Conservation (phyloP, 2,329 filamentous ascomycete genomes). For the Aspergillus sojae region DNA sequence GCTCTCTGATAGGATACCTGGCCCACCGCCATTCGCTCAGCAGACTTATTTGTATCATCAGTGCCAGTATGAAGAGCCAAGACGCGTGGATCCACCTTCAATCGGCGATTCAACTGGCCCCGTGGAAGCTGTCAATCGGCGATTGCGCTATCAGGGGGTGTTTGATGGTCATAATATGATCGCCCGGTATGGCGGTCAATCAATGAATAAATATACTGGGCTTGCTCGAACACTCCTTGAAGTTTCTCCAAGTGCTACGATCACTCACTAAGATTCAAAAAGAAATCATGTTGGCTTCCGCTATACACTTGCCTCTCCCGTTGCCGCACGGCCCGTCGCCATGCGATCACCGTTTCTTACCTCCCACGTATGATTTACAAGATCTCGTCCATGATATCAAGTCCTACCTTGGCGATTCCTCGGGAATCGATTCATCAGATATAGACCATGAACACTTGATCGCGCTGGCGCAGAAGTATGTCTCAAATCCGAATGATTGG, state of each 20-base stretch:
- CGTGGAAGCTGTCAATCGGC: not conserved
- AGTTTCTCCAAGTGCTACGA: not conserved
- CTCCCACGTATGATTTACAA: slow-evolving; percentile 18
- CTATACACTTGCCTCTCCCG: not conserved
- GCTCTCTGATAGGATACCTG: not conserved
- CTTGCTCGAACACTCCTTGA: not conserved
- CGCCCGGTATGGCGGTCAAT: not conserved
- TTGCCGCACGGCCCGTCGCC: not conserved
- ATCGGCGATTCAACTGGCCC: not conserved
- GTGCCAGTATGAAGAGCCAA: not conserved
- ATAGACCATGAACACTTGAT: slow-evolving; percentile 31
- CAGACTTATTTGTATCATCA: not conserved
- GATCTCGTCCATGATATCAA: slow-evolving; percentile 33
- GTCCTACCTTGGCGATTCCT: slow-evolving; percentile 27
- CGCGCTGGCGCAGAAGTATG: slow-evolving; percentile 30
- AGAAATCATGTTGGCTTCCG: not conserved
- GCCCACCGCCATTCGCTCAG: not conserved
- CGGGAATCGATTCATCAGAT: slow-evolving; percentile 29
- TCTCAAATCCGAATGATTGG: slow-evolving; percentile 32
- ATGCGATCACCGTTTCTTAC: slow-evolving; percentile 2
- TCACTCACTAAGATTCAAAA: not conserved
- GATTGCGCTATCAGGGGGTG: not conserved
- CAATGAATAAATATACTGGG: not conserved
- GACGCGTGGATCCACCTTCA: not conserved
- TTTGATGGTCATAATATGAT: not conserved